A percentile compares a stretch with the other conserved stretches of the same genome.
These are phyloP conservation scores for Alternaria panax DNA, from an alignment of 2,329 filamentous ascomycete species.

Conservation along the genomic window DNA sequence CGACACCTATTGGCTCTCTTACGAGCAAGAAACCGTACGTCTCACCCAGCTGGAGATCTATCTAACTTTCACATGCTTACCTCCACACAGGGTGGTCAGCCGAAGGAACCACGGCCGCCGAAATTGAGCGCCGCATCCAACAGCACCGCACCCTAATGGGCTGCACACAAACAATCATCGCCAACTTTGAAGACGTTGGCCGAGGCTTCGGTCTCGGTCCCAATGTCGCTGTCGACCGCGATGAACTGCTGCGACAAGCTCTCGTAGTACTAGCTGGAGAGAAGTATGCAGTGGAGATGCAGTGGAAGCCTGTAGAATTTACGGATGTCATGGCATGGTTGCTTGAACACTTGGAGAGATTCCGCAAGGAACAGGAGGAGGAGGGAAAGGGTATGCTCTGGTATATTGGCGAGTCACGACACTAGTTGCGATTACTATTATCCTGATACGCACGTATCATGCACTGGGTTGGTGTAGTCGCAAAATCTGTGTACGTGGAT, in stretches of 20 bases:
- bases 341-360: slow-evolving; percentile 36
- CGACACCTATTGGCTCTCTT: slow-evolving; percentile 45
- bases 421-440: not conserved
- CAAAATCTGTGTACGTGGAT: slow-evolving; percentile 17
- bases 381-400: slow-evolving; percentile 37
- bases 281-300: slow-evolving; percentile 42
- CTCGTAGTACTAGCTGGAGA: slow-evolving; percentile 44
- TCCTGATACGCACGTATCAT: slow-evolving; percentile 7
- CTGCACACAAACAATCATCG: slow-evolving; percentile 41
- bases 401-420: slow-evolving; percentile 32
- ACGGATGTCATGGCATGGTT: slow-evolving; percentile 40
- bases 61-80: slow-evolving; percentile 12
- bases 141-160: slow-evolving; percentile 46
- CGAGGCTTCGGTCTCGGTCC: slow-evolving; percentile 31
- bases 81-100: slow-evolving; percentile 38
- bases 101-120: slow-evolving; percentile 36
- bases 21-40: slow-evolving; percentile 43
- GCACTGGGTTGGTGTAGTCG: slow-evolving; percentile 6
- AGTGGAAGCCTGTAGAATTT: slow-evolving; percentile 43
- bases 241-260: slow-evolving; percentile 45
- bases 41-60: not conserved
- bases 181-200: slow-evolving; percentile 42
- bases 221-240: slow-evolving; percentile 29
- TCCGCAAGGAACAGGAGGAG: slow-evolving; percentile 38
- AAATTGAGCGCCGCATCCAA: slow-evolving; percentile 43